phyloP scores from a whole-genome alignment of 345 rosid species.

The Ricinus communis region DNA sequence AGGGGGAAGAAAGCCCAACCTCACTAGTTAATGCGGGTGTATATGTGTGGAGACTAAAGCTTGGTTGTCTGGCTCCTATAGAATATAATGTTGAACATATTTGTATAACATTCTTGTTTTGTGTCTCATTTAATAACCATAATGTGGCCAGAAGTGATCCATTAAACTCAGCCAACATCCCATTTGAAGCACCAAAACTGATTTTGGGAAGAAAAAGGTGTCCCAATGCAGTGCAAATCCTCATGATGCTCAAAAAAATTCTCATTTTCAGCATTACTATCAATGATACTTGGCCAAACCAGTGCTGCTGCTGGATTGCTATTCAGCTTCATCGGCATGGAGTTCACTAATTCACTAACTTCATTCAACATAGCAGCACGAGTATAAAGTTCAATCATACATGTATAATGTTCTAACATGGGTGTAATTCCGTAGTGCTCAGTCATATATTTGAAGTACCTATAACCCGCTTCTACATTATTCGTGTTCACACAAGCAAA shows the following conservation, averaged over 20 bases:
- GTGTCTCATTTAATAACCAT: slow-evolving; percentile 1
- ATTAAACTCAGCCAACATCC: slow-evolving; percentile 39
- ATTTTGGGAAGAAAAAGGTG: slow-evolving; percentile 14
- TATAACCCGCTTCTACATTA: slow-evolving; percentile 45
- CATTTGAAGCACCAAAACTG: slow-evolving; percentile 37
- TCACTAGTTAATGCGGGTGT: too few relatives aligned
- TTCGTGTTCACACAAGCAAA: slow-evolving; percentile 57
- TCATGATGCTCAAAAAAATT: too few relatives aligned
- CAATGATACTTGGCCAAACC: too few relatives aligned
- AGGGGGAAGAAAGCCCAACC: background rate
- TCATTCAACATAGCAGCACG: slow-evolving; percentile 34
- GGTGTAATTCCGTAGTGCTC: slow-evolving; percentile 49
- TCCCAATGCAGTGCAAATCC: too few relatives aligned
- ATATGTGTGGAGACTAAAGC: too few relatives aligned
- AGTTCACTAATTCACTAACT: slow-evolving; percentile 19
- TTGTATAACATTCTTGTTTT: background rate
- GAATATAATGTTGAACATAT: background rate
- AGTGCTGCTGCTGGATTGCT: too few relatives aligned
- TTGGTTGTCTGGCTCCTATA: background rate
- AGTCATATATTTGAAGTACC: slow-evolving; percentile 49
- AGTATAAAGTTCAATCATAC: slow-evolving; percentile 61
- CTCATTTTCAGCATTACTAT: too few relatives aligned
- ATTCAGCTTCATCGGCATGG: too few relatives aligned
- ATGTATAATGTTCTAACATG: slow-evolving; percentile 51
- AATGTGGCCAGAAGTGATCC: background rate